These are phyloP conservation scores for Cinnamomum chago DNA, from an alignment of 164 flowering plant species.

Conservation along the genomic window DNA sequence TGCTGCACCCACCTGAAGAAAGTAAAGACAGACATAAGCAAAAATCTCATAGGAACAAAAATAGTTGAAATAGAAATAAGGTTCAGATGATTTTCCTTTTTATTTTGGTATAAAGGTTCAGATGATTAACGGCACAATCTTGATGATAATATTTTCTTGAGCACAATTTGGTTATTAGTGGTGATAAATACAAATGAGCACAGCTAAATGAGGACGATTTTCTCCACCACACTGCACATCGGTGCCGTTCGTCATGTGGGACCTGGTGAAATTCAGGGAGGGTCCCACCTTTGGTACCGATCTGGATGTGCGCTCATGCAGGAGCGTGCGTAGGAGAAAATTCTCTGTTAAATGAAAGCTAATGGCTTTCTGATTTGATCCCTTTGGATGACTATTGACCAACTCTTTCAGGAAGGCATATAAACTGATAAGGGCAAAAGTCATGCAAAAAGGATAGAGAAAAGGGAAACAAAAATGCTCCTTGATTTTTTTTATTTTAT, in stretches of 20 bases:
- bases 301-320: too few species aligned
- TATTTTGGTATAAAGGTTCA: too few species aligned
- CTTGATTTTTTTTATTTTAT: background rate
- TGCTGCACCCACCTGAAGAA: slow-evolving; percentile 83
- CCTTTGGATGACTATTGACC: background rate
- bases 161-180: background rate
- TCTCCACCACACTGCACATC: too few species aligned
- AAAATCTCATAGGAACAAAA: background rate
- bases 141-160: background rate
- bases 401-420: background rate
- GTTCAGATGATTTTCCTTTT: too few species aligned
- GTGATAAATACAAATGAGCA: background rate
- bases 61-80: background rate
- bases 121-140: background rate
- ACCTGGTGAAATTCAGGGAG: too few species aligned
- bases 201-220: too few species aligned
- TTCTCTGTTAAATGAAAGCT: background rate
- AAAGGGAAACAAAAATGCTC: background rate
- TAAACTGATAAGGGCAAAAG: background rate
- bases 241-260: too few species aligned
- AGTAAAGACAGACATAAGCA: slow-evolving; percentile 1
- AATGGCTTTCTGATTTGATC: background rate
- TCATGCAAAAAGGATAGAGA: background rate
- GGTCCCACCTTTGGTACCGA: too few species aligned
- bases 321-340: too few species aligned